Base-by-base conservation (phyloP, 2,329 filamentous ascomycete genomes). In the Chalara sp. region DNA sequence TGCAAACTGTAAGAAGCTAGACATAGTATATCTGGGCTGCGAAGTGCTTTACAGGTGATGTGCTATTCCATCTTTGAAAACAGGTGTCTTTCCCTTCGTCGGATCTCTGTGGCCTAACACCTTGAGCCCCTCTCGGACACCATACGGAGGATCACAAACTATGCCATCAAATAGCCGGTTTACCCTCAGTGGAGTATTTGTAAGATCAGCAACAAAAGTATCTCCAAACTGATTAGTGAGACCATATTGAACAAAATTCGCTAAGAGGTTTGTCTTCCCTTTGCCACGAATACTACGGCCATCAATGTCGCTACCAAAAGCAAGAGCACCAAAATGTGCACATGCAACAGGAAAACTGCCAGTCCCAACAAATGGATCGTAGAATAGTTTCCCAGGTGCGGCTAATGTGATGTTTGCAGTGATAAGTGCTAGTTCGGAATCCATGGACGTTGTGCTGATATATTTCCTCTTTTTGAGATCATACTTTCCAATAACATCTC, bases 381-480 rank as follows among this genome's bases (percentile, higher is more conserved):
- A 96, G 61, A 95, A 88, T 2, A 97, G 66, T 64, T 88, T 95
- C 0, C 89, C 92, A 0, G 90, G 87, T 0, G 74, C 84, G 0
- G 90, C 90, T 11, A 88, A 80, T 0, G 89, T 88, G 59, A 99
- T 83, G 63, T 97, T 99, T 1, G 92, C 93, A 0, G 91, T 96
- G 28, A 99, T 74, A 1, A 99, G 77, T 10, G 90, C 88, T 42
- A 99, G 76, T 67, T 97, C 93, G 0, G 92, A 87, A 65, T 99
- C 93, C 93, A 99, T 97, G 44, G 88, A 93, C 0, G 93, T 99
- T 0, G 92, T 97, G 59, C 87, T 89, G 61, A 99, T 97, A 65
- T 99, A 99, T 39, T 79, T 78, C 31, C 93, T 76, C 69, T 95
- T 96, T 75, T 99, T 99, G 28, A 99, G 76, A 66, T 96, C 90